phyloP scores from a whole-genome alignment of 805 yeast genomes.

The Metschnikowia reukaufii region DNA sequence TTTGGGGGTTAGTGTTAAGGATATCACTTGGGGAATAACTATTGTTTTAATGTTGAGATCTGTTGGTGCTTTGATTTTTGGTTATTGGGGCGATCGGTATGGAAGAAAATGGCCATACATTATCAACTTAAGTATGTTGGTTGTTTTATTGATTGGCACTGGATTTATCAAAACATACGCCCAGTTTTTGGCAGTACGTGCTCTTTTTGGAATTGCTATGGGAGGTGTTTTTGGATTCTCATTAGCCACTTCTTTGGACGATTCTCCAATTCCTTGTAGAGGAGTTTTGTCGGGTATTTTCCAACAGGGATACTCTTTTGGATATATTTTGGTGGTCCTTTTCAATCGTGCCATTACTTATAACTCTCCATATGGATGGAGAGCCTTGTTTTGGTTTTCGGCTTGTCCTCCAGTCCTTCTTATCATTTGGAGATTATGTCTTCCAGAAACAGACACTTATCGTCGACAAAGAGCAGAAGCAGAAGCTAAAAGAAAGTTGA shows the following conservation, averaged over 20 bases:
- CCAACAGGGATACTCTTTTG: slow-evolving; percentile 80
- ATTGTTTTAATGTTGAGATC: slow-evolving; percentile 67
- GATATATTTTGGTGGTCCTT: slow-evolving; percentile 62
- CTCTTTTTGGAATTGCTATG: slow-evolving; percentile 68
- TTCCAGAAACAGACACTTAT: slow-evolving; percentile 63
- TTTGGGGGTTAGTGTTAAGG: slow-evolving; percentile 47
- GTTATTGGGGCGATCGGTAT: slow-evolving; percentile 56
- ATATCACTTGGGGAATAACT: slow-evolving; percentile 69
- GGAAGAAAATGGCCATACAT: slow-evolving; percentile 63
- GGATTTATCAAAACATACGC: slow-evolving; percentile 57
- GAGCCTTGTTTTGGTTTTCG: slow-evolving; percentile 66
- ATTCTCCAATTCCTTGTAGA: slow-evolving; percentile 56
- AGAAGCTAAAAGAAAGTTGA: slow-evolving; percentile 5
- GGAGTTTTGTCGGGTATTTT: slow-evolving; percentile 66
- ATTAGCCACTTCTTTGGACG: slow-evolving; percentile 66
- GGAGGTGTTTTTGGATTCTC: slow-evolving; percentile 70
- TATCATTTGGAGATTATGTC: slow-evolving; percentile 53
- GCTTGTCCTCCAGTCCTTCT: slow-evolving; percentile 66
- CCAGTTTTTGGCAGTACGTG: slow-evolving; percentile 62
- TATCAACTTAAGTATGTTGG: slow-evolving; percentile 45
- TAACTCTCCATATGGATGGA: slow-evolving; percentile 57
- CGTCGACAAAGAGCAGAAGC: slow-evolving; percentile 22
- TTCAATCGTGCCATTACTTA: slow-evolving; percentile 57
- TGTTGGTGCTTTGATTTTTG: slow-evolving; percentile 62
- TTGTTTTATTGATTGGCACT: slow-evolving; percentile 58